Evolutionary conservation across 2,329 filamentous ascomycete genomes (phyloP).

Genomic region (Acrocalymma vagum): DNA sequence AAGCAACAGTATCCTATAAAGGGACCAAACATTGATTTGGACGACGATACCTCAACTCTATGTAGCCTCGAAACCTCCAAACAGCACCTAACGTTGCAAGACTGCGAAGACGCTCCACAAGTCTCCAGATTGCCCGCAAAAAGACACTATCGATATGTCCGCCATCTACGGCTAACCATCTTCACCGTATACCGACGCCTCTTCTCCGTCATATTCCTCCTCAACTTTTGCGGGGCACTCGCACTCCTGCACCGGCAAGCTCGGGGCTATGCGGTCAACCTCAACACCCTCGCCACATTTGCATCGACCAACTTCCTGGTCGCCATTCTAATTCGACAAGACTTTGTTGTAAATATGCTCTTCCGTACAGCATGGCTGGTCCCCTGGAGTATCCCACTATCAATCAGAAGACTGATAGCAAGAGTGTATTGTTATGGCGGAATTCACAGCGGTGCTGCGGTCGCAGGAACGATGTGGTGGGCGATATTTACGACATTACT

Average conservation of each 20-base stretch:
- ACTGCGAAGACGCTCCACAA: too few species aligned
- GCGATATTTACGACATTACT: conserved; percentile 47
- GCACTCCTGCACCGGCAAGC: conserved; percentile 15
- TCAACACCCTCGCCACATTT: conserved; percentile 31
- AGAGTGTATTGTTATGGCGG: conserved; percentile 45
- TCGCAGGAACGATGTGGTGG: conserved; percentile 52
- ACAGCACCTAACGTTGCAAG: conserved; percentile 1
- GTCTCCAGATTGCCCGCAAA: conserved; percentile 11
- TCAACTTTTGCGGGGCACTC: conserved; percentile 43
- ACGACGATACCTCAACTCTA: conserved; percentile 9
- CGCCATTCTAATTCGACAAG: conserved; percentile 40
- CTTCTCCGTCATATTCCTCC: conserved; percentile 51
- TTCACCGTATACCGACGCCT: conserved; percentile 50
- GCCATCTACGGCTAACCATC: conserved; percentile 24
- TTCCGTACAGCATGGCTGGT: conserved; percentile 40
- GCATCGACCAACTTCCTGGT: conserved; percentile 44
- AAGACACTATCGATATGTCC: conserved; percentile 17
- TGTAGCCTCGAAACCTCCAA: not conserved
- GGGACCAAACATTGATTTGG: not conserved
- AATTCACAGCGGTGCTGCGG: conserved; percentile 42
- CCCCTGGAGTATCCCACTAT: conserved; percentile 33
- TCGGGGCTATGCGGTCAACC: conserved; percentile 4
- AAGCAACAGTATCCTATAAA: conserved; percentile 16
- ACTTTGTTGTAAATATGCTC: conserved; percentile 40
- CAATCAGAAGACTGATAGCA: conserved; percentile 27